Percentiles rank a stretch among this genome's conserved stretches.
phyloP scores from a whole-genome alignment of 345 rosid genomes.

The Erucastrum elatum region DNA sequence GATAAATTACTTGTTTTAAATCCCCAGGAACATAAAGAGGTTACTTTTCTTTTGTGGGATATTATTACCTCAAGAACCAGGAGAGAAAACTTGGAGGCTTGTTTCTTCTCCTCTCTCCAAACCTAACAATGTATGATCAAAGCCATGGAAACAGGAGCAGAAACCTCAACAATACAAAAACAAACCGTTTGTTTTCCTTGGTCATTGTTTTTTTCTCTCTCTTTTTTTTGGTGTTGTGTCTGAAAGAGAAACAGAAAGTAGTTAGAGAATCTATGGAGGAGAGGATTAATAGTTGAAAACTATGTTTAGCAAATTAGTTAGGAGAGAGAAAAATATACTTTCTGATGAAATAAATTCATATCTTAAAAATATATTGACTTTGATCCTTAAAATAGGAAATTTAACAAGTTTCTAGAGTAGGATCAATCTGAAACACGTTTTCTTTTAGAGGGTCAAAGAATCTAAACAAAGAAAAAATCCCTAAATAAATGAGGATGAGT shows the following conservation, averaged over 20 bases:
- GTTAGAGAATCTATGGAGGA: constrained; percentile 30
- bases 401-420: constrained; percentile 13
- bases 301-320: constrained; percentile 27
- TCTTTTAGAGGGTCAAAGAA: constrained; percentile 18
- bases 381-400: constrained; percentile 19
- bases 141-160: constrained; percentile 35
- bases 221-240: constrained; percentile 18
- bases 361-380: neutral
- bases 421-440: constrained; percentile 24
- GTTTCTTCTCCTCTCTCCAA: constrained; percentile 37
- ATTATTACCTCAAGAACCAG: constrained; percentile 43
- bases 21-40: neutral
- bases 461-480: constrained; percentile 37
- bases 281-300: constrained; percentile 33
- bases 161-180: constrained; percentile 14
- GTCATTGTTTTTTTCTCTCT: neutral
- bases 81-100: constrained; percentile 44
- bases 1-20: neutral
- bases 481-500: constrained; percentile 34
- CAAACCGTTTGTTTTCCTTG: neutral
- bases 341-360: neutral
- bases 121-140: constrained; percentile 34
- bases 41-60: constrained; percentile 35
- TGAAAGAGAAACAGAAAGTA: constrained; percentile 36
- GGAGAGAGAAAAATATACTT: neutral